Base-by-base conservation (phyloP, 768 basidiomycete species). In the Porphyrellus cyaneotinctus region DNA sequence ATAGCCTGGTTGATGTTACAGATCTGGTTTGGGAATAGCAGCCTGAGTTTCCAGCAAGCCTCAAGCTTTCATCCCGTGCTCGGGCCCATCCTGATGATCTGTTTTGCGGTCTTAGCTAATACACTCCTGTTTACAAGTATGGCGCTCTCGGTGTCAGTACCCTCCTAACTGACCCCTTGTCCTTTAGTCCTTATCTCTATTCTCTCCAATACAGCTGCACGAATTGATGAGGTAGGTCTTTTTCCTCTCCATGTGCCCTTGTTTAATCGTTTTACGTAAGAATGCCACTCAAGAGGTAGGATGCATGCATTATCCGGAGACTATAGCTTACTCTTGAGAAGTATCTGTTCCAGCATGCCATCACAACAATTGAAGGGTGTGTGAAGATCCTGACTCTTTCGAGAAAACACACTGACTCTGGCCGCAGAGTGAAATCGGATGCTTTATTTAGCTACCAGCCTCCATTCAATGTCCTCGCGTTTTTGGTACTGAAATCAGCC, bases 401-500 rank as follows among this genome's bases (percentile, higher is more conserved):
- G 18, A 33, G 36, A 15, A 36, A 35, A 31, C n/a, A 18, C 43
- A 6, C 43, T 61, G 8, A 68, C 32, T n/a, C n/a, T 13, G 26
- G 33, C 28, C 22, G 43, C 56, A 90, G 91, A 22, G 88, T 93
- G 64, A 93, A 93, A 65, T 85, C 87, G 3, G 91, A 95, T 65
- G 89, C 89, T 1, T 74, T 97, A 17, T 91, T 95, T 73, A 91
- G 87, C 43, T 95, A 97, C 62, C 89, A 93, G 58, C 91, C 90
- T 2, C 93, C 93, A 1, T 91, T 92, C 78, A 92, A 91, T 61
- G 72, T 91, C 18, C 72, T 89, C 18, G 94, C 94, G 2, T 85
- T 93, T 66, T 51, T 83, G 26, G 74, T 95, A 52, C 78, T 95
- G 44, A 87, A 89, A 65, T 91, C 93, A 13, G 76, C 85, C 23